A percentile compares a stretch with the other conserved stretches of the same genome.
Evolutionary conservation across 164 flowering plant species (phyloP).

Genomic region (Nymphaea thermarum): DNA sequence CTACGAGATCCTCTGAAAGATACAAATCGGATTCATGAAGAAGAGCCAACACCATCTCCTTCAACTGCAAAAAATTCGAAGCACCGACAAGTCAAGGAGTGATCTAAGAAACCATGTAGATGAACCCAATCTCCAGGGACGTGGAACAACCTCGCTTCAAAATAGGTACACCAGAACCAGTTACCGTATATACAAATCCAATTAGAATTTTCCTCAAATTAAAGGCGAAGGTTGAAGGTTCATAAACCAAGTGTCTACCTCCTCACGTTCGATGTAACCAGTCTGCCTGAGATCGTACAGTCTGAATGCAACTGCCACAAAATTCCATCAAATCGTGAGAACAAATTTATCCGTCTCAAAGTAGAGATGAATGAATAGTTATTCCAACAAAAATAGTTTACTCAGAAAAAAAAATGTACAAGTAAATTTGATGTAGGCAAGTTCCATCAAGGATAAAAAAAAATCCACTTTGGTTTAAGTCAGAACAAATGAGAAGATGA

Average conservation of each 20-base stretch:
- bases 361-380: neutral
- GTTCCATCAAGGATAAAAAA: neutral
- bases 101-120: neutral
- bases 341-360: conserved; percentile 2
- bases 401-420: neutral
- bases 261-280: conserved; percentile 72
- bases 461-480: neutral
- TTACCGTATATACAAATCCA: neutral
- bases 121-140: neutral
- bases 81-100: neutral
- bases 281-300: conserved; percentile 65
- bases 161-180: neutral
- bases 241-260: conserved; percentile 28
- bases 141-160: neutral
- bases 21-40: conserved; percentile 58
- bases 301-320: conserved; percentile 58
- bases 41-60: conserved; percentile 79
- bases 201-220: neutral
- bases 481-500: neutral
- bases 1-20: conserved; percentile 54
- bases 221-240: neutral
- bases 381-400: neutral
- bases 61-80: conserved; percentile 11
- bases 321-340: conserved; percentile 1
- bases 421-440: neutral